Conservation (phyloP, 371 early-diverging fungal genomes). For the Zychaea mexicana region DNA sequence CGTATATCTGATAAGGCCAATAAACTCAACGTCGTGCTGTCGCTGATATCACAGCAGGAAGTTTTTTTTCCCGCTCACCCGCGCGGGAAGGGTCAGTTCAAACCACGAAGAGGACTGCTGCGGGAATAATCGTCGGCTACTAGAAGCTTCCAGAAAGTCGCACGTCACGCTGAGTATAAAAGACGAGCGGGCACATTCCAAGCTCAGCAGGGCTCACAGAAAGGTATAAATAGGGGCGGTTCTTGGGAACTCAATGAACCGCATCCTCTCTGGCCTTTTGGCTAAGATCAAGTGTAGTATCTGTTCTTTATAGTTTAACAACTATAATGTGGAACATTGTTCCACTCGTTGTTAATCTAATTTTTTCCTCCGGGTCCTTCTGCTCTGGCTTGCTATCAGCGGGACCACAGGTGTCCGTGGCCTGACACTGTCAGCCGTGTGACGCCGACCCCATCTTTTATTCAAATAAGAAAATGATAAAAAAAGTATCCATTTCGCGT, state of each 20-base stretch:
- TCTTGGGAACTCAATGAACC: slow-evolving; percentile 22
- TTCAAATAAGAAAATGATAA: slow-evolving; percentile 19
- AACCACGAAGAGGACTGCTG: too few species aligned
- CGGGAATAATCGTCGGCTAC: too few species aligned
- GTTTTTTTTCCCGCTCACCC: too few species aligned
- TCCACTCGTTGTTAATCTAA: slow-evolving; percentile 45
- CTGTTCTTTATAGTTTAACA: slow-evolving; percentile 74
- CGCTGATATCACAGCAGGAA: too few species aligned
- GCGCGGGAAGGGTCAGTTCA: too few species aligned
- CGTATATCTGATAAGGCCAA: too few species aligned
- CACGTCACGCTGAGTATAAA: too few species aligned
- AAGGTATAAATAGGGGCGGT: slow-evolving; percentile 19
- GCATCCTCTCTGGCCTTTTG: slow-evolving; percentile 68
- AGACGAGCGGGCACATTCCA: too few species aligned
- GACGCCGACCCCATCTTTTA: slow-evolving; percentile 17
- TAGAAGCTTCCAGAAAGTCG: too few species aligned
- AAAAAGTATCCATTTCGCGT: neutral
- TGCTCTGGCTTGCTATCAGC: slow-evolving; percentile 23
- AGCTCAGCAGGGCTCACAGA: neutral
- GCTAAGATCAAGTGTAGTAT: slow-evolving; percentile 82
- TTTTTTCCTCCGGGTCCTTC: slow-evolving; percentile 41
- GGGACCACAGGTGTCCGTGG: slow-evolving; percentile 26
- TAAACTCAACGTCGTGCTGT: too few species aligned
- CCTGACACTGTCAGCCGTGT: slow-evolving; percentile 26
- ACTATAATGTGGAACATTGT: slow-evolving; percentile 52